Evolutionary conservation across 257 asterid genomes (phyloP).

Genomic region (Perilla frutescens): DNA sequence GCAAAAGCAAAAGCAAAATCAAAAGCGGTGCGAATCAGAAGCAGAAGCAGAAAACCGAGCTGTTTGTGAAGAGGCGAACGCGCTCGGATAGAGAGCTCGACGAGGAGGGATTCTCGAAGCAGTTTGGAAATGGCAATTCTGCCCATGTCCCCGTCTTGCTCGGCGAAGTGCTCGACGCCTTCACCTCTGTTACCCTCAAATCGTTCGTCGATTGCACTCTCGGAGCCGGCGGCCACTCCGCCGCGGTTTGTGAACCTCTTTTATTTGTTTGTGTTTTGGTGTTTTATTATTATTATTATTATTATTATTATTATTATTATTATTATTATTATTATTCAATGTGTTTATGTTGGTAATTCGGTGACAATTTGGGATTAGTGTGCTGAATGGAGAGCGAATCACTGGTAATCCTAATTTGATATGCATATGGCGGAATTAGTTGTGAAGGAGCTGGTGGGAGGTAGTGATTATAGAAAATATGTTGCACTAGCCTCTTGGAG

Average conservation of each 20-base stretch:
- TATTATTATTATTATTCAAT: no score
- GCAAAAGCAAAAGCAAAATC: slow-evolving; percentile 38
- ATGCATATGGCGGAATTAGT: background rate
- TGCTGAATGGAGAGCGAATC: background rate
- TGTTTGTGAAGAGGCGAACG: slow-evolving; percentile 75
- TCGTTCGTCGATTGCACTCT: slow-evolving; percentile 96
- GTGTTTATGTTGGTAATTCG: background rate
- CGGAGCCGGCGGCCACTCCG: slow-evolving; percentile 95
- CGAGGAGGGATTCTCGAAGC: slow-evolving; percentile 60
- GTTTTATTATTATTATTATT: no score
- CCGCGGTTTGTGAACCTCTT: slow-evolving; percentile 56
- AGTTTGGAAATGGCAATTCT: slow-evolving; percentile 57
- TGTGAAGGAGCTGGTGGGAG: background rate
- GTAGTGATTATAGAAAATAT: background rate
- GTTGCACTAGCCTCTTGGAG: background rate
- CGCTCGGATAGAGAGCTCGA: slow-evolving; percentile 82
- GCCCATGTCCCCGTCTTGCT: slow-evolving; percentile 88
- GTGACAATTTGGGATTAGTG: background rate
- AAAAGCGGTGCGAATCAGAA: slow-evolving; percentile 34
- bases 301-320: no score
- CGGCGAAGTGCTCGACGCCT: slow-evolving; percentile 86
- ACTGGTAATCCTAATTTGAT: background rate
- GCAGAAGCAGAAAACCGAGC: slow-evolving; percentile 47
- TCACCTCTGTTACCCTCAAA: slow-evolving; percentile 59
- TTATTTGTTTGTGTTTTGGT: background rate